Evolutionary conservation across 2,329 filamentous ascomycete species (phyloP).

Genomic region (Drechslerella dactyloides): DNA sequence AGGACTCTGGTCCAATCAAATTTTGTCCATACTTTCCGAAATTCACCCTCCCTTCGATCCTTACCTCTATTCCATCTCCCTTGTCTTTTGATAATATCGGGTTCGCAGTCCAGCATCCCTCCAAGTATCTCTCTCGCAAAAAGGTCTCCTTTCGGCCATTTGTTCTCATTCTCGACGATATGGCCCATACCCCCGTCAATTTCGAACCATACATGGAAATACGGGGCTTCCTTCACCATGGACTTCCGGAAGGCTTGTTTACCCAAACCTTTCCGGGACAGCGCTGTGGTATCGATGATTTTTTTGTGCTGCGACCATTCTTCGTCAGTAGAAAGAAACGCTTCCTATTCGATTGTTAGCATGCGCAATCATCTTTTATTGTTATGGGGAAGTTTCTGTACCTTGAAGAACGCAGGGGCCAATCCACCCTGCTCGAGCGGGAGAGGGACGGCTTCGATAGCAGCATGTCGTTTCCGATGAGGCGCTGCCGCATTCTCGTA

Average conservation of each 20-base stretch:
- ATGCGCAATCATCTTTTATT: not conserved
- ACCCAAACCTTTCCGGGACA: slow-evolving; percentile 69
- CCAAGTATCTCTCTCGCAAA: slow-evolving; percentile 92
- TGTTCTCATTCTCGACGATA: slow-evolving; percentile 81
- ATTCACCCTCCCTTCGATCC: slow-evolving; percentile 71
- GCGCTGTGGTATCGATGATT: slow-evolving; percentile 79
- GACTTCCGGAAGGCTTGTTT: slow-evolving; percentile 80
- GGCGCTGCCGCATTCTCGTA: slow-evolving; percentile 94
- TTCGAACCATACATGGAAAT: slow-evolving; percentile 96
- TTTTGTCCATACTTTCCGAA: slow-evolving; percentile 84
- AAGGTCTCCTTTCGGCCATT: slow-evolving; percentile 88
- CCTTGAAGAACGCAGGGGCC: slow-evolving; percentile 87
- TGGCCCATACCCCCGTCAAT: slow-evolving; percentile 92
- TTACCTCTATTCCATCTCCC: slow-evolving; percentile 77
- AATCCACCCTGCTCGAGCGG: slow-evolving; percentile 90
- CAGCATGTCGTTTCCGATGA: slow-evolving; percentile 78
- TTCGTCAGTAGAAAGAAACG: slow-evolving; percentile 83
- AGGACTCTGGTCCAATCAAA: slow-evolving; percentile 84
- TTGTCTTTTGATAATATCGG: slow-evolving; percentile 86
- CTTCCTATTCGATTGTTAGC: slow-evolving; percentile 64
- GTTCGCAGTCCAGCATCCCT: slow-evolving; percentile 84
- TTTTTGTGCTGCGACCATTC: slow-evolving; percentile 97
- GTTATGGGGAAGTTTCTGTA: slow-evolving; percentile 17
- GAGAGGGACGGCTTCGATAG: slow-evolving; percentile 83
- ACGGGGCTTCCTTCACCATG: slow-evolving; percentile 94